Evolutionary conservation across 345 rosid genomes (phyloP), one percentile per base, ranked within the genome.

Genomic region (Aurinia saxatilis): DNA sequence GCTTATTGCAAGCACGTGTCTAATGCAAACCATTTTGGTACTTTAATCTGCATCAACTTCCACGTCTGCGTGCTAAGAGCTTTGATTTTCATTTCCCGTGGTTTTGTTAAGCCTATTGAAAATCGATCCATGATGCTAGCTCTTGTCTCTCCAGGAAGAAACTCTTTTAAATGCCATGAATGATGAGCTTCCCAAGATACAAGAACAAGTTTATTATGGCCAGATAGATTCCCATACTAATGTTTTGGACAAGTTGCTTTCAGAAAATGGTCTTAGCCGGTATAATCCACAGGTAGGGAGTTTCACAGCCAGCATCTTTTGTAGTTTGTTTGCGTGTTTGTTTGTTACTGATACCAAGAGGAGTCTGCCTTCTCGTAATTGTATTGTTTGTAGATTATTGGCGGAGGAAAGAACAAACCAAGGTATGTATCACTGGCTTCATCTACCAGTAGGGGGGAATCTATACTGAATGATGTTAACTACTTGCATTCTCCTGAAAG

Each of bases 201-300:
- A 93, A 72, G 97, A 93, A 71, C 95, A 90, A 78, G 97, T 93
- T 73, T 93, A 93, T 65, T 90, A 79, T 45, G 97, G 99, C 7
- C 90, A 87, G 50, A 84, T 93, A 78, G 87, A 74, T 70, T 84
- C 97, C 56, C 86, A 46, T 50, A 85, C 99, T 49, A 82, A 93
- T 71, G 84, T 93, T 50, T 75, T 90, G 78, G 96, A 93, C 78
- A 90, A 90, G 63, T 75, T 87, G 65, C 81, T 93, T 34, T 80
- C 85, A 10, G 99, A 93, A 81, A 81, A 61, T 79, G 90, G 97
- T 70, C 71, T 93, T 57, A 79, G 78, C 78, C 99, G 97, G 66
- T 90, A 93, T 77, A 93, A 90, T 74, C 96, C 97, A 41, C 93
- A 80, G 96, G 99, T 85, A 74, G 34, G 63, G 25, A 15, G 35